Evolutionary conservation across 768 basidiomycete genomes (phyloP), one percentile per base, ranked within the genome.

Genomic region (Paxillus involutus): DNA sequence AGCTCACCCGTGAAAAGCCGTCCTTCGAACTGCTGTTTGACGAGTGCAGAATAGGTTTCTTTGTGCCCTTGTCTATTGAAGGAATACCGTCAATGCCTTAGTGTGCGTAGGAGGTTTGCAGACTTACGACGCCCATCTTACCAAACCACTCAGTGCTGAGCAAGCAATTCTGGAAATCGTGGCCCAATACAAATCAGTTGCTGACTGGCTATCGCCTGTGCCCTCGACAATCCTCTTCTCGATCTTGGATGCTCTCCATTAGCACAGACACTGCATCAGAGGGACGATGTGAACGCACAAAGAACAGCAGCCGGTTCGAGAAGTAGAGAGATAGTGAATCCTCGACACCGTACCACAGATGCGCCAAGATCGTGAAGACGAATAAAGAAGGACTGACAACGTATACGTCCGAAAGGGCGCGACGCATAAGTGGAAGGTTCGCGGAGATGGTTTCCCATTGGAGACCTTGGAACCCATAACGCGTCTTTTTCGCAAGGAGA

Each of bases 331-430:
- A 59, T 19, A 68, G 52, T 3, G 64, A 44, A 0, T 10, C 19
- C 19, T 64, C 60, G 13, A 69, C 51, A 4, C 64, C 50, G 45
- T 36, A 48, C 66, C 66, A 67, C 7, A 60, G 24, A 12, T 62
- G 42, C 1, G 43, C 36, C 11, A 62, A 1, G 7, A 64, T 24
- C 13, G 19, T 24, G 32, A 59, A 19, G 13, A 9, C 24, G 21
- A 67, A 66, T 26, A 63, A 29, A 12, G 19, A 46, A 40, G 66
- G 66, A 24, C 57, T 63, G 43, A 67, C 55, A 3, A 47, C n/a
- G 17, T 69, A 58, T 6, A 69, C 48, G n/a, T 69, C 66, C 39
- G 43, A 42, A 26, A 59, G 48, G 10, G 44, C 67, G 21, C 59
- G 66, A 2, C 49, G 33, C 21, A 68, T 37, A 3, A 62, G 36